Base-by-base conservation (phyloP, 805 yeast genomes). In the Metschnikowia matae region DNA sequence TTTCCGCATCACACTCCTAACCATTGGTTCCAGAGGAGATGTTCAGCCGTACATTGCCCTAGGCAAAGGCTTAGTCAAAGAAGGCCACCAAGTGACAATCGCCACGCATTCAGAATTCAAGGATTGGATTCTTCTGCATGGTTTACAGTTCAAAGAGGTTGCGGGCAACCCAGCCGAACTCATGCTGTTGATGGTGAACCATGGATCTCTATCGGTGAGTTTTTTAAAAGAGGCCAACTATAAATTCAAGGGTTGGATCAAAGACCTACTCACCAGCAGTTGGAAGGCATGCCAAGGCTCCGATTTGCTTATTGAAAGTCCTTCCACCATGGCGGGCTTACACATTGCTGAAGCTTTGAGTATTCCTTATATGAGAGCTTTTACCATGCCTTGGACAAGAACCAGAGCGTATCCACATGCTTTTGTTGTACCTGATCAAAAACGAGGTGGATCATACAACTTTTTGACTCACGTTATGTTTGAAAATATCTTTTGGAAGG, bases 331-430 rank as follows among this genome's bases (percentile, higher is more conserved):
- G 91, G 91, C 87, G 14, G 98, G 98, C 8, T 80, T 91, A 43
- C 98, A 92, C 61, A 87, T 92, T 50, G 97, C 98, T 3, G 98
- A 92, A 65, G 96, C 95, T 0, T 68, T 92, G 51, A 81, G 83
- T 18, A 86, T 92, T 50, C 96, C 98, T 0, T 92, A 92, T 64
- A 87, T 88, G 72, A 76, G 97, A 60, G 97, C 97, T 0, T 92
- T 92, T 64, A 92, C 98, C 0, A 92, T 92, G 98, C 98, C 98
- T 0, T 92, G 98, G 98, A 89, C 97, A 0, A 71, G 96, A 53
- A 91, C 98, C 0, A 77, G 96, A 57, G 96, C 97, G 0, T 92
- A 92, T 63, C 97, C 97, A 1, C 97, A 92, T 73, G 97, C 98
- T 0, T 90, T 92, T 56, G 82, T 91, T 63, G 96, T 89, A 6